Conservation (phyloP, 768 basidiomycete species). For the Tricholoma saponaceum region DNA sequence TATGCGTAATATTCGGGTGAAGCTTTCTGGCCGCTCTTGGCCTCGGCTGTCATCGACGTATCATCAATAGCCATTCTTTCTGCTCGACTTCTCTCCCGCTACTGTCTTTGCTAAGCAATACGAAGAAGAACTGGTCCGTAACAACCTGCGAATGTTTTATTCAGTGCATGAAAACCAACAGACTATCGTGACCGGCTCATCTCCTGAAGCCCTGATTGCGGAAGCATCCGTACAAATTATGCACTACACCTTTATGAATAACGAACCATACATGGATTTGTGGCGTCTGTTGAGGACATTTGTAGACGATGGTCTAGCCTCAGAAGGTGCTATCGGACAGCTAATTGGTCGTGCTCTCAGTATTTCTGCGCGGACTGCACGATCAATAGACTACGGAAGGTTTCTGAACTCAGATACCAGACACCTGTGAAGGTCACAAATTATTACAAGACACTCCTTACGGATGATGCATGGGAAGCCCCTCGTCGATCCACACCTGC, state of each 20-base stretch:
- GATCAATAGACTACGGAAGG: conserved; percentile 1
- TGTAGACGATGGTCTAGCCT: too few relatives aligned
- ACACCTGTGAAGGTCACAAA: background rate
- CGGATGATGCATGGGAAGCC: background rate
- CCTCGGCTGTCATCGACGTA: conserved; percentile 1
- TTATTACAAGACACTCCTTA: background rate
- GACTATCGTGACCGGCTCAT: background rate
- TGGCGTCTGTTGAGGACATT: background rate
- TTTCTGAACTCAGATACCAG: background rate
- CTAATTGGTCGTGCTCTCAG: too few relatives aligned
- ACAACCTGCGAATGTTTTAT: background rate
- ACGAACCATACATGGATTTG: background rate
- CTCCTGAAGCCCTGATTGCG: conserved; percentile 4
- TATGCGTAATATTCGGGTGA: background rate
- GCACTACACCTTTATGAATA: background rate
- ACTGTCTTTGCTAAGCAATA: background rate
- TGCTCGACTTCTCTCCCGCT: conserved; percentile 9
- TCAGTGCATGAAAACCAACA: background rate
- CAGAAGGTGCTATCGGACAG: too few relatives aligned
- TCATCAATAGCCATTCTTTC: conserved; percentile 14
- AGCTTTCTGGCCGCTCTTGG: background rate
- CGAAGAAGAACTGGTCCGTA: background rate
- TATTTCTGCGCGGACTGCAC: too few relatives aligned
- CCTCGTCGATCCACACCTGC: background rate
- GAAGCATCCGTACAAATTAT: background rate